Percentiles rank a stretch among this genome's conserved stretches.
These are phyloP conservation scores for Zalerion maritima DNA, from an alignment of 495 filamentous ascomycete genomes.

Conservation along the genomic window DNA sequence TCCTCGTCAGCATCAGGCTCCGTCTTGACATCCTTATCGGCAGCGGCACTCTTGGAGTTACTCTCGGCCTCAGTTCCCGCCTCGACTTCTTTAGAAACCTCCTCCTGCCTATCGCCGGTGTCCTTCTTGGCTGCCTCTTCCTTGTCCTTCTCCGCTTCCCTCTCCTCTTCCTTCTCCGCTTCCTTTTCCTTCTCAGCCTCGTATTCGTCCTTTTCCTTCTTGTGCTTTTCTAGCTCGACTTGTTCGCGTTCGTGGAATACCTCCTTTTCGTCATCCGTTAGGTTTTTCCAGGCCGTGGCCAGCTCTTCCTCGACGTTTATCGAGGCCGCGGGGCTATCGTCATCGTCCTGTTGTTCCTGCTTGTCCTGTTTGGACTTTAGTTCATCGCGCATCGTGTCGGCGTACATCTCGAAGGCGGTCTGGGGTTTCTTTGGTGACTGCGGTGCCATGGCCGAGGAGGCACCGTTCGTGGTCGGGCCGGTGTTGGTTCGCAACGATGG, in stretches of 20 bases:
- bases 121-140: slow-evolving; percentile 6
- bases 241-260: slow-evolving; percentile 29
- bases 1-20: slow-evolving; percentile 10
- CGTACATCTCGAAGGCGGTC: slow-evolving; percentile 38
- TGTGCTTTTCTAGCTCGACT: slow-evolving; percentile 22
- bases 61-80: slow-evolving; percentile 8
- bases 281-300: slow-evolving; percentile 33
- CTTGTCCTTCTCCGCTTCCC: slow-evolving; percentile 8
- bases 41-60: slow-evolving; percentile 3
- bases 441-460: background rate
- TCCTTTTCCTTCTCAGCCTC: slow-evolving; percentile 5
- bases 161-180: slow-evolving; percentile 1
- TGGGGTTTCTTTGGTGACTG: slow-evolving; percentile 26
- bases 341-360: slow-evolving; percentile 17
- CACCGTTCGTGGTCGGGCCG: slow-evolving; percentile 13
- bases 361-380: slow-evolving; percentile 23
- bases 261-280: slow-evolving; percentile 27
- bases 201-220: slow-evolving; percentile 26
- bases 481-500: slow-evolving; percentile 14
- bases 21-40: slow-evolving; percentile 13
- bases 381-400: slow-evolving; percentile 25
- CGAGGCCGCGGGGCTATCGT: too few relatives aligned
- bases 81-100: slow-evolving; percentile 9
- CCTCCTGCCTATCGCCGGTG: slow-evolving; percentile 6
- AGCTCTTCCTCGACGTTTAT: slow-evolving; percentile 30